phyloP scores from a whole-genome alignment of 2,329 filamentous ascomycete species.

The Ascocoryne sarcoides region DNA sequence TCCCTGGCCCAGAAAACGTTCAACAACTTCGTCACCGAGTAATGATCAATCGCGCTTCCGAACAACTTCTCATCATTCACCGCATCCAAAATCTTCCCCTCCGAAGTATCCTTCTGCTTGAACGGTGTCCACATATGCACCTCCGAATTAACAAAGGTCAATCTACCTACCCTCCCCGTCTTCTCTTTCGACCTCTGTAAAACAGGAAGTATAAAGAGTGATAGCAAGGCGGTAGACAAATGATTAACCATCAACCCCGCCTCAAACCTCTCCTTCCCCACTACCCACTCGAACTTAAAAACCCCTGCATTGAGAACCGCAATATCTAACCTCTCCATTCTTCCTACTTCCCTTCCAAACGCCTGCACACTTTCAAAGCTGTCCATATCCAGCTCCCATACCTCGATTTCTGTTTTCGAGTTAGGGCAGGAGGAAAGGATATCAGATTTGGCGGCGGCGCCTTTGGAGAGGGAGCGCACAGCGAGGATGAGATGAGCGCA shows the following conservation, averaged over 20 bases:
- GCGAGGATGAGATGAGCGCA: too few species aligned
- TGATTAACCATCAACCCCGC: conserved; percentile 5
- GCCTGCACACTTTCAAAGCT: too few species aligned
- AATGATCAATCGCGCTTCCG: conserved; percentile 2
- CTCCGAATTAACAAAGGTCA: conserved; percentile 3
- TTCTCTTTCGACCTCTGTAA: not conserved
- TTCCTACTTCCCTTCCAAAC: too few species aligned
- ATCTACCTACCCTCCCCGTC: not conserved
- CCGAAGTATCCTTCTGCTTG: conserved; percentile 2
- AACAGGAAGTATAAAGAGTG: conserved; percentile 3
- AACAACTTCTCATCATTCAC: conserved; percentile 3
- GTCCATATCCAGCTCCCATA: too few species aligned
- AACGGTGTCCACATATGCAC: conserved; percentile 5
- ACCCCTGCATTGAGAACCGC: conserved; percentile 12
- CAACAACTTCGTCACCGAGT: too few species aligned
- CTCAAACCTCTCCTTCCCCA: conserved; percentile 5
- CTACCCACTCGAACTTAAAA: conserved; percentile 6
- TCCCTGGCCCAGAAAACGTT: conserved; percentile 4
- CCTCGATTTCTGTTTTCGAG: too few species aligned
- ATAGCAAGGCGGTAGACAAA: too few species aligned
- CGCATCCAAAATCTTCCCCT: conserved; percentile 5
- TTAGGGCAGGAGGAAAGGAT: too few species aligned
- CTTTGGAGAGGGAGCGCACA: too few species aligned
- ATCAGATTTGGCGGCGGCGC: too few species aligned
- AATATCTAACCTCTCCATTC: too few species aligned